Percentiles rank a stretch among this genome's conserved stretches.
Evolutionary conservation across 2,329 filamentous ascomycete genomes (phyloP).

Genomic region (Ophiobolus disseminans): DNA sequence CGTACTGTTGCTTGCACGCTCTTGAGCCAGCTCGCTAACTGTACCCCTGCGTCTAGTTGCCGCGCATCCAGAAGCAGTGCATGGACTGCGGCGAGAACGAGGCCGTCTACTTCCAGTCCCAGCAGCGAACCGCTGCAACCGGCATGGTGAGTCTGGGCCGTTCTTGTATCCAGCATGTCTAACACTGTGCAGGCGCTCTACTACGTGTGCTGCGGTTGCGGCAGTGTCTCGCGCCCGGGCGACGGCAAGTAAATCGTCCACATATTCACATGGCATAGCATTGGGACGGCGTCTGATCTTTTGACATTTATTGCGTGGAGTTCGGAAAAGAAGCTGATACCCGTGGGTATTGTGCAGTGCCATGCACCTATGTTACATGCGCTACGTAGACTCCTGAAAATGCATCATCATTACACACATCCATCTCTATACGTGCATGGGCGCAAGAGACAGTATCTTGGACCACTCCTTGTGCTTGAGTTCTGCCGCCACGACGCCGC

Average conservation of each 20-base stretch:
- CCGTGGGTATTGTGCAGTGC: slow-evolving; percentile 42
- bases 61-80: slow-evolving; percentile 84
- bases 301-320: slow-evolving; percentile 34
- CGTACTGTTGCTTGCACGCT: slow-evolving; percentile 45
- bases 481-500: slow-evolving; percentile 86
- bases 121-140: slow-evolving; percentile 94
- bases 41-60: slow-evolving; percentile 70
- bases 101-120: slow-evolving; percentile 98
- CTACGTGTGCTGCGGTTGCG: slow-evolving; percentile 88
- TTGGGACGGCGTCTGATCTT: slow-evolving; percentile 41
- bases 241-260: slow-evolving; percentile 19
- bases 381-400: slow-evolving; percentile 29
- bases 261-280: slow-evolving; percentile 23
- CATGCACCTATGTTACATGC: slow-evolving; percentile 38
- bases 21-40: slow-evolving; percentile 49
- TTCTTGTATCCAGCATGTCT: slow-evolving; percentile 7
- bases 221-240: slow-evolving; percentile 73
- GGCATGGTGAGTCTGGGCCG: slow-evolving; percentile 77
- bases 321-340: slow-evolving; percentile 43
- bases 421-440: slow-evolving; percentile 70
- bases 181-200: slow-evolving; percentile 56
- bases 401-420: slow-evolving; percentile 15
- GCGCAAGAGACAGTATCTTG: slow-evolving; percentile 95
- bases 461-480: slow-evolving; percentile 94
- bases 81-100: slow-evolving; percentile 85